phyloP scores from a whole-genome alignment of 306 rosid genomes.

The Quercus alba region DNA sequence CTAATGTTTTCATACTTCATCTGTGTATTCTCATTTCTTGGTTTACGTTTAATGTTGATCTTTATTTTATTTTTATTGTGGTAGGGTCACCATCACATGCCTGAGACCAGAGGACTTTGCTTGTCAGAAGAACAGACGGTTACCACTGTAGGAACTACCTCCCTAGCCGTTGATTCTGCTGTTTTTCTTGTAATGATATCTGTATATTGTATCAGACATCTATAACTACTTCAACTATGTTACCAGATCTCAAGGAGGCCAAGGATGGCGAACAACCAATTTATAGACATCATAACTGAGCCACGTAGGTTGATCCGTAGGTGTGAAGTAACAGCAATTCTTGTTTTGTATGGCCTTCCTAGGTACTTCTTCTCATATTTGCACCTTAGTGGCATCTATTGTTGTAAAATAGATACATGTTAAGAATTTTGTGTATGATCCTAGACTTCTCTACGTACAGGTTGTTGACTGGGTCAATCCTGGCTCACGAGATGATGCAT shows the following conservation, averaged over 20 bases:
- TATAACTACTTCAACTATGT: not conserved
- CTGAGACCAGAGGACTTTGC: conserved; percentile 99
- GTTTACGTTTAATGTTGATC: conserved; percentile 5
- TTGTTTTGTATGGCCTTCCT: conserved; percentile 92
- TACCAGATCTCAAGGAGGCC: conserved; percentile 82
- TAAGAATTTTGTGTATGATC: conserved; percentile 19
- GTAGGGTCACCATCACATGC: conserved; percentile 96
- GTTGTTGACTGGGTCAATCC: conserved; percentile 89
- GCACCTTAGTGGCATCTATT: not conserved
- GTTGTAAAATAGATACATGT: not conserved
- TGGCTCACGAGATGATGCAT: conserved; percentile 99
- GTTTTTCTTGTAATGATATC: conserved; percentile 12
- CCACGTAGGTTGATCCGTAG: conserved; percentile 74
- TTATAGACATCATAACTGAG: conserved; percentile 87
- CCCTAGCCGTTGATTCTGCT: not conserved
- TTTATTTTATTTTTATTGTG: conserved; percentile 8
- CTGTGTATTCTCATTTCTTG: not conserved
- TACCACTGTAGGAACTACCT: conserved; percentile 59
- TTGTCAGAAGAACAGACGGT: conserved; percentile 95
- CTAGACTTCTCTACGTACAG: conserved; percentile 38
- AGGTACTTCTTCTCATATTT: conserved; percentile 46
- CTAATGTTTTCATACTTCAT: not conserved
- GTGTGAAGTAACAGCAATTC: conserved; percentile 97
- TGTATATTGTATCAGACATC: not conserved
- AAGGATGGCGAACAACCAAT: conserved; percentile 64